phyloP scores from a whole-genome alignment of 2,329 filamentous ascomycete species.

The Fusarium sp. region DNA sequence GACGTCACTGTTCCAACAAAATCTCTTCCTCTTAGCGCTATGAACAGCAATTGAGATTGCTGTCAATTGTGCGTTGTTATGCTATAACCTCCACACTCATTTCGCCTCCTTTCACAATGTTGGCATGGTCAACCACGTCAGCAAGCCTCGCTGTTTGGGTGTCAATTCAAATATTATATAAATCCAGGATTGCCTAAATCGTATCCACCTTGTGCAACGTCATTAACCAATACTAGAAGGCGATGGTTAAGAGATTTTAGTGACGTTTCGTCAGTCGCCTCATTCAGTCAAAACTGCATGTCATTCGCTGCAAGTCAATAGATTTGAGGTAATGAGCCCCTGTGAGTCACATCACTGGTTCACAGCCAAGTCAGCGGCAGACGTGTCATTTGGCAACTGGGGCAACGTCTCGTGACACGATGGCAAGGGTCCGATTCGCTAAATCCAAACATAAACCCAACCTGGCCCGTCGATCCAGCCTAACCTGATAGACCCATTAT shows the following conservation, averaged over 20 bases:
- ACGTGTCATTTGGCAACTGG: background rate
- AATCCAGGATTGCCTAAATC: background rate
- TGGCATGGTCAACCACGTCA: background rate
- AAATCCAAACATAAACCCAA: background rate
- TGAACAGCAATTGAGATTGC: background rate
- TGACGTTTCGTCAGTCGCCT: background rate
- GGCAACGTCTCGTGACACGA: background rate
- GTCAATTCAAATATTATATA: background rate
- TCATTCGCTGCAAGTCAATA: background rate
- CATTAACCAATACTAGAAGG: background rate
- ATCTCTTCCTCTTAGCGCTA: background rate
- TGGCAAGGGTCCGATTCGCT: background rate
- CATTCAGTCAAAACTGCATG: background rate
- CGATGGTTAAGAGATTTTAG: background rate
- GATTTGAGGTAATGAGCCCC: background rate
- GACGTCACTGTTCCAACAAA: background rate
- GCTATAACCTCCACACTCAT: background rate
- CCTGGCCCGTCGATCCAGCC: background rate
- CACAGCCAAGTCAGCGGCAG: background rate
- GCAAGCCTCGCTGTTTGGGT: background rate
- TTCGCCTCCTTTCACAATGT: background rate
- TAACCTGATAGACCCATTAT: background rate
- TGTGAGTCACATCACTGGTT: background rate
- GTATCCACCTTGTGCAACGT: background rate
- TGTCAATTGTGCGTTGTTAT: background rate